Evolutionary conservation across 257 asterid genomes (phyloP).

Genomic region (Solanum sejunctum): DNA sequence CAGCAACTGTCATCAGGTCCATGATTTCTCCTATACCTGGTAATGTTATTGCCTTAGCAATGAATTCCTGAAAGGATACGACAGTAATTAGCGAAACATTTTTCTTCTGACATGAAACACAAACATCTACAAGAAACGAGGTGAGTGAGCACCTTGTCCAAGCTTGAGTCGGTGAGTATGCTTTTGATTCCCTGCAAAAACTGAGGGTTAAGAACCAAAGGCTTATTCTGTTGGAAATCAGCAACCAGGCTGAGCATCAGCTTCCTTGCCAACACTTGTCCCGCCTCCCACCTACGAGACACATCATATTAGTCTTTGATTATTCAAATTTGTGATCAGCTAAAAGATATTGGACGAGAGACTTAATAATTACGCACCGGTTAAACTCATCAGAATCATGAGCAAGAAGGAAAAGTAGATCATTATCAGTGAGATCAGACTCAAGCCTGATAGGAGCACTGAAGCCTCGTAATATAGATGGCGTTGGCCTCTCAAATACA

Average conservation of each 20-base stretch:
- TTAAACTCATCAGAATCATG: conserved; percentile 80
- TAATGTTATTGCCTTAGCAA: conserved; percentile 67
- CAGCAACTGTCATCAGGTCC: conserved; percentile 85
- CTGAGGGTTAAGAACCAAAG: conserved; percentile 55
- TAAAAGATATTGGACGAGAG: not conserved
- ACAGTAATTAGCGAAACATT: not conserved
- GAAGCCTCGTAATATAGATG: conserved; percentile 67
- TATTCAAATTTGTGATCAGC: not conserved
- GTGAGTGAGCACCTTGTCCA: conserved; percentile 49
- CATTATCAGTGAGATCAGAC: conserved; percentile 61
- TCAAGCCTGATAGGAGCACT: conserved; percentile 77
- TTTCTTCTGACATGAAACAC: not conserved
- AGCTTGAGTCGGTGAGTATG: conserved; percentile 41
- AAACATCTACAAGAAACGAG: not conserved
- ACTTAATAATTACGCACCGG: conserved; percentile 32
- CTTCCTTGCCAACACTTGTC: conserved; percentile 71
- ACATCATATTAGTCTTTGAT: not conserved
- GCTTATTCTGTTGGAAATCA: conserved; percentile 57
- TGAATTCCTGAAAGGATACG: conserved; percentile 43
- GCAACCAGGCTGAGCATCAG: conserved; percentile 63
- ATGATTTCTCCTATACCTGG: conserved; percentile 80
- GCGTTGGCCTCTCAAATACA: conserved; percentile 47
- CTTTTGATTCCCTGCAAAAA: conserved; percentile 58
- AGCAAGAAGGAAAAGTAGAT: conserved; percentile 67
- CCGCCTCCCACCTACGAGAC: conserved; percentile 68